Conservation (phyloP, 192 early-diverging fungal species). For the Backusella westeae region DNA sequence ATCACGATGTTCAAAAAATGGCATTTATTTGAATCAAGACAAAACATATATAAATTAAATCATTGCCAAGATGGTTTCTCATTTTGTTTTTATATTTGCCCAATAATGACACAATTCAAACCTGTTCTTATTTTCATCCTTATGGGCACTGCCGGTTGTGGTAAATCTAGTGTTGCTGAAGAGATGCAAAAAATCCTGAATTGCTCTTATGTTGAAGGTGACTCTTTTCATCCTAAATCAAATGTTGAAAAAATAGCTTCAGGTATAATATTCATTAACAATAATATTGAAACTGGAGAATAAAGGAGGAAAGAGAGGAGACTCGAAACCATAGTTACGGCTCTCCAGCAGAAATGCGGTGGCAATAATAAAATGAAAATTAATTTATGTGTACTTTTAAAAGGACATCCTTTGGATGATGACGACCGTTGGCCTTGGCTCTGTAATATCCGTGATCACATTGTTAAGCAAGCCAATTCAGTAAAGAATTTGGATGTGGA, state of each 20-base stretch:
- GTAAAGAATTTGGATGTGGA: constrained; percentile 15
- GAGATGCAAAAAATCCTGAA: constrained; percentile 40
- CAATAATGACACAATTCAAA: neutral
- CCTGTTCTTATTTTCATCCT: constrained; percentile 49
- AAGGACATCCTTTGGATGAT: constrained; percentile 49
- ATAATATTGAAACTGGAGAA: neutral
- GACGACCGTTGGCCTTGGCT: constrained; percentile 70
- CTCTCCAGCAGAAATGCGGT: neutral
- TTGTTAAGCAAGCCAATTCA: constrained; percentile 26
- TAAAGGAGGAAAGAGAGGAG: neutral
- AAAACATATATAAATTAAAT: neutral
- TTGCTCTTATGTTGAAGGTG: constrained; percentile 59
- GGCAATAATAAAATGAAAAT: neutral
- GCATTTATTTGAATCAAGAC: neutral
- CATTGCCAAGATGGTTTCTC: neutral
- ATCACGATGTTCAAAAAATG: neutral
- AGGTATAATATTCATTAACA: constrained; percentile 31
- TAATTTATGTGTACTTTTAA: neutral
- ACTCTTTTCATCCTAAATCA: constrained; percentile 56
- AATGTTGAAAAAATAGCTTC: constrained; percentile 62
- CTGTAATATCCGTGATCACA: constrained; percentile 37
- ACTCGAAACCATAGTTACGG: neutral
- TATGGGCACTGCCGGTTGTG: constrained; percentile 63
- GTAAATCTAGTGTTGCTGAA: constrained; percentile 57
- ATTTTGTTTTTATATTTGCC: neutral